phyloP scores from a whole-genome alignment of 169 alveolate species.

The Cryptosporidium xiaoi region DNA sequence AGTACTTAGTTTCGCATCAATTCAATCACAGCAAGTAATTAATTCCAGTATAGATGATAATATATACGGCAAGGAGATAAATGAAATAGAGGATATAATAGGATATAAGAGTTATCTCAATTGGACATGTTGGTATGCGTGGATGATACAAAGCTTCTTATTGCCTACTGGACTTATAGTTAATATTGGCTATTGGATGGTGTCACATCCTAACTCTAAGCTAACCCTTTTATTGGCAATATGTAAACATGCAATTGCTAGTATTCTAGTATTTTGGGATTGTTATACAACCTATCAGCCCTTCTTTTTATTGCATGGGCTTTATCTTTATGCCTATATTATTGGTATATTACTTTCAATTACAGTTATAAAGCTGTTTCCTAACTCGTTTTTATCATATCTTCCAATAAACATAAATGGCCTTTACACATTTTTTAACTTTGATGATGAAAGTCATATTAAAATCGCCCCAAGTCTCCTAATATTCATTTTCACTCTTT shows the following conservation, averaged over 20 bases:
- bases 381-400: constrained; percentile 27
- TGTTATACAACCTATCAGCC: constrained; percentile 65
- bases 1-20: constrained; percentile 49
- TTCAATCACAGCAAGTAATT: constrained; percentile 6
- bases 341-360: constrained; percentile 32
- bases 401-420: constrained; percentile 64
- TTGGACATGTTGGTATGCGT: constrained; percentile 74
- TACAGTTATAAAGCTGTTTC: constrained; percentile 25
- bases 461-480: constrained; percentile 65
- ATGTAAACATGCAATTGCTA: constrained; percentile 64
- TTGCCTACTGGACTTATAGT: constrained; percentile 71
- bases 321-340: constrained; percentile 47
- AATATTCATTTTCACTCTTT: constrained; percentile 46
- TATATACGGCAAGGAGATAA: constrained; percentile 27
- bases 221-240: constrained; percentile 42
- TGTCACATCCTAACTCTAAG: constrained; percentile 58
- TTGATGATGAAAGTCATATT: constrained; percentile 52
- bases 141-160: constrained; percentile 72
- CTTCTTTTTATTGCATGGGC: constrained; percentile 58
- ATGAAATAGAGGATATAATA: constrained; percentile 45
- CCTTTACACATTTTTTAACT: constrained; percentile 54
- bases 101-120: constrained; percentile 29
- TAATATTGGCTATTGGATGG: constrained; percentile 74
- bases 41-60: constrained; percentile 29
- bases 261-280: constrained; percentile 67